A percentile compares a stretch with the other conserved stretches of the same genome.
These are phyloP conservation scores for Oryza coarctata DNA, from an alignment of 176 grass and related monocot species.

Conservation along the genomic window DNA sequence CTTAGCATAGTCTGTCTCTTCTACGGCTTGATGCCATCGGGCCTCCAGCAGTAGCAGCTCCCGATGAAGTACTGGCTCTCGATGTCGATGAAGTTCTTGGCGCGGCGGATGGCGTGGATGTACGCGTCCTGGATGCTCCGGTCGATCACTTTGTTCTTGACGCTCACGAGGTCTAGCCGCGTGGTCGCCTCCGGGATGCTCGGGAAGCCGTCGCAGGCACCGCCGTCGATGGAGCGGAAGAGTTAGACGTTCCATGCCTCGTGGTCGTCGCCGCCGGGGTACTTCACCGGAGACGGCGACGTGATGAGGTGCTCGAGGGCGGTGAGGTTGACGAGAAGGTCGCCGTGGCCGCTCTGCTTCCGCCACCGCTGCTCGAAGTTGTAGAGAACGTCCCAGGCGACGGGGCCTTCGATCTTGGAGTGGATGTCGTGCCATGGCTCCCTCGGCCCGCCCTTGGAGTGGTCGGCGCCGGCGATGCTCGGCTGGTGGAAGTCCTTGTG, in stretches of 20 bases:
- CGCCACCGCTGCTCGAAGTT: slow-evolving; percentile 92
- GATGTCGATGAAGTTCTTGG: slow-evolving; percentile 83
- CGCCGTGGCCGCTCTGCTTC: slow-evolving; percentile 55
- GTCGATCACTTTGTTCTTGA: slow-evolving; percentile 85
- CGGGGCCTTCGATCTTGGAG: slow-evolving; percentile 62
- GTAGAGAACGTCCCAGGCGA: slow-evolving; percentile 84
- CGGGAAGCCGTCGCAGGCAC: slow-evolving; percentile 69
- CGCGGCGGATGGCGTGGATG: slow-evolving; percentile 77
- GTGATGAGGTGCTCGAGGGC: slow-evolving; percentile 53
- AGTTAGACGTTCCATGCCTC: slow-evolving; percentile 85
- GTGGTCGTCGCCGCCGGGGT: slow-evolving; percentile 44
- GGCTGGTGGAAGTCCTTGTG: slow-evolving; percentile 86
- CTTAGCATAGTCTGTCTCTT: slow-evolving; percentile 55
- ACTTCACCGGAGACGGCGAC: slow-evolving; percentile 64
- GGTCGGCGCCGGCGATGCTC: slow-evolving; percentile 32
- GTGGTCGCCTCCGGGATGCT: slow-evolving; percentile 63
- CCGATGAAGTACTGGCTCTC: slow-evolving; percentile 96
- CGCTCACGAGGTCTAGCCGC: slow-evolving; percentile 59
- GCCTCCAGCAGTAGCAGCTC: slow-evolving; percentile 78
- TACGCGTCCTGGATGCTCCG: slow-evolving; percentile 95
- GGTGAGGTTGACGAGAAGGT: slow-evolving; percentile 56
- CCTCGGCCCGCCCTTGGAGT: slow-evolving; percentile 63
- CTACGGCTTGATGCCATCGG: slow-evolving; percentile 58
- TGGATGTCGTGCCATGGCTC: slow-evolving; percentile 98
- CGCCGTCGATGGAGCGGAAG: slow-evolving; percentile 80